phyloP scores from a whole-genome alignment of 768 basidiomycete species.

The Boletus tylopilopsis region DNA sequence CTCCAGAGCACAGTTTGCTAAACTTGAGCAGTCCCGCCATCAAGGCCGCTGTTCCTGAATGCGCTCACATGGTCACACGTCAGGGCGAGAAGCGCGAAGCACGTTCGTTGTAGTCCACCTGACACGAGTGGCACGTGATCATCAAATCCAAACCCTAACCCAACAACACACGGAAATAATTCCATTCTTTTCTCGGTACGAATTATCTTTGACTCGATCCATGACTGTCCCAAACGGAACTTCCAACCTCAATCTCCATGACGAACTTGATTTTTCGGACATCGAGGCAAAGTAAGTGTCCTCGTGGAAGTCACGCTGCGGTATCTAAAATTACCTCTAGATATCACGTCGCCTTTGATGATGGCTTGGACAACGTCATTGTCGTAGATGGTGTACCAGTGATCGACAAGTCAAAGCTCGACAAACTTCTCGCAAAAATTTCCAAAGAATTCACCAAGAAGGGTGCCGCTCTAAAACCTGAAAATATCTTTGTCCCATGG shows the following conservation, averaged over 20 bases:
- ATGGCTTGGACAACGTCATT: conserved; percentile 86
- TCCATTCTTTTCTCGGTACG: neutral
- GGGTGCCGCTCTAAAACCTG: conserved; percentile 70
- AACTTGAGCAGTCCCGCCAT: too few species aligned
- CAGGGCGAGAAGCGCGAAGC: too few species aligned
- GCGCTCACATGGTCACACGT: too few species aligned
- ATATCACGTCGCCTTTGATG: conserved; percentile 80
- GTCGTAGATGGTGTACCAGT: conserved; percentile 91
- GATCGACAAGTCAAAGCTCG: conserved; percentile 82
- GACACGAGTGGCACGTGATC: neutral
- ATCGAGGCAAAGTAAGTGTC: conserved; percentile 76
- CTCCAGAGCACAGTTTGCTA: conserved; percentile 6
- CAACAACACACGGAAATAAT: neutral
- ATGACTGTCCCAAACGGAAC: conserved; percentile 43
- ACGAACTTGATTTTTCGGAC: conserved; percentile 82
- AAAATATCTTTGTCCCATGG: conserved; percentile 87
- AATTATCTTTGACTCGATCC: conserved; percentile 8
- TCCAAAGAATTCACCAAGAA: conserved; percentile 81
- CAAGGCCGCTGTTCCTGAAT: too few species aligned
- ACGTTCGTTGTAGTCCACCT: too few species aligned
- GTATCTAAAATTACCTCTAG: conserved; percentile 38
- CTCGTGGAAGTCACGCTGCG: neutral
- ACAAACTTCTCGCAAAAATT: conserved; percentile 77
- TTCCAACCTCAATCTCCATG: conserved; percentile 39
- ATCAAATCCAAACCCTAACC: conserved; percentile 4